A percentile compares a stretch with the other conserved stretches of the same genome.
phyloP scores from a whole-genome alignment of 2,329 filamentous ascomycete genomes.

The Trichophyton benhamiae region DNA sequence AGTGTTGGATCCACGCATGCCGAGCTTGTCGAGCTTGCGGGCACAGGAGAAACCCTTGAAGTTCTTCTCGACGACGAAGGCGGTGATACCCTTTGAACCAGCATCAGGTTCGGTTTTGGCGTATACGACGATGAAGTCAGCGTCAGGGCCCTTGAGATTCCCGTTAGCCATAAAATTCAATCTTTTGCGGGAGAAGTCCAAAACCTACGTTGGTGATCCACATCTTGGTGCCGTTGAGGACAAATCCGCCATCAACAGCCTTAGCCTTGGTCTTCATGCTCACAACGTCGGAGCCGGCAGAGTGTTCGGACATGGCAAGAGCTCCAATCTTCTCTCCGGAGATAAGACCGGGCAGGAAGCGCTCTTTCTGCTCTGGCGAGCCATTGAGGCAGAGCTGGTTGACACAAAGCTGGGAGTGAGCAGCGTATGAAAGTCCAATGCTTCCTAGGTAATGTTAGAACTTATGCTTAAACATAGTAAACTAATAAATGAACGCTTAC shows the following conservation, averaged over 20 bases:
- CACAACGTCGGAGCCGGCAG: conserved; percentile 84
- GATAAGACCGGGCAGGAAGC: conserved; percentile 69
- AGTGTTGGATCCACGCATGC: conserved; percentile 94
- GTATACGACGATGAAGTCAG: conserved; percentile 89
- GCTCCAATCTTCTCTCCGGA: conserved; percentile 72
- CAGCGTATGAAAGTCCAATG: conserved; percentile 84
- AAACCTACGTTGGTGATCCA: conserved; percentile 82
- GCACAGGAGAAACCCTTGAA: conserved; percentile 70
- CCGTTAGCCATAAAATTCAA: background rate
- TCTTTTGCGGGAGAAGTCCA: background rate
- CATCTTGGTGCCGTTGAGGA: conserved; percentile 90
- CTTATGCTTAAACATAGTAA: background rate
- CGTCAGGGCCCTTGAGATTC: conserved; percentile 57
- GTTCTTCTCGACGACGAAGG: conserved; percentile 67
- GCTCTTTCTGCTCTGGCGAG: conserved; percentile 61
- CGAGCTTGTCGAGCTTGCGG: conserved; percentile 91
- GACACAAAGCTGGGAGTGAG: conserved; percentile 89
- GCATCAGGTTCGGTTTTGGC: conserved; percentile 77
- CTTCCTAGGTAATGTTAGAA: conserved; percentile 21
- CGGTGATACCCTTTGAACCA: conserved; percentile 82
- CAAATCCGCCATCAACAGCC: conserved; percentile 68
- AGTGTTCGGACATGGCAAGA: conserved; percentile 88
- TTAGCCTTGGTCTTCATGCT: conserved; percentile 83
- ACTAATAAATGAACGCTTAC: conserved; percentile 18
- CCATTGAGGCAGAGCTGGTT: conserved; percentile 94